These are phyloP conservation scores for Vitis rotundifolia DNA, from an alignment of 164 flowering plant species.

Conservation along the genomic window DNA sequence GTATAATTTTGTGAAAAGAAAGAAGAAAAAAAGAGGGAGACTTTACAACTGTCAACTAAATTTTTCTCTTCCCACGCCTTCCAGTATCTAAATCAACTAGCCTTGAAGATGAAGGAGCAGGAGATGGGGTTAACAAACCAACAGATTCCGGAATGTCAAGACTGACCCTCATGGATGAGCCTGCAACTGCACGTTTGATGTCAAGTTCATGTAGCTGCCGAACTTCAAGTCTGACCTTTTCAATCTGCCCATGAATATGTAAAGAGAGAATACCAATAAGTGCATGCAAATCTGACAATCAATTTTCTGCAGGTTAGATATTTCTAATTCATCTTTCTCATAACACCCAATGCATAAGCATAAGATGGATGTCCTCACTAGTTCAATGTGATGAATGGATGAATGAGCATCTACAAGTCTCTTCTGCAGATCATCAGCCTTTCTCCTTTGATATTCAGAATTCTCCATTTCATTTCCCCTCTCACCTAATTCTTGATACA, in stretches of 20 bases:
- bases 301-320: neutral
- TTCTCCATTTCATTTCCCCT: conserved; percentile 80
- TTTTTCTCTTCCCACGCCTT: conserved; percentile 64
- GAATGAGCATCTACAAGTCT: conserved; percentile 72
- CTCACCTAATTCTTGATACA: conserved; percentile 83
- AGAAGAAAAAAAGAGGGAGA: neutral
- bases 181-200: conserved; percentile 52
- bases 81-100: conserved; percentile 63
- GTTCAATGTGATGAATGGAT: conserved; percentile 76
- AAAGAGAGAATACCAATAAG: neutral
- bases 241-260: conserved; percentile 46
- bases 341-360: neutral
- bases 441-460: conserved; percentile 67
- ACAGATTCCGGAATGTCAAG: conserved; percentile 97
- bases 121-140: conserved; percentile 48
- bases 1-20: too few species aligned
- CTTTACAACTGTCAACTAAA: conserved; percentile 21
- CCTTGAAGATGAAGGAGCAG: conserved; percentile 55
- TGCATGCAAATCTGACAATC: neutral
- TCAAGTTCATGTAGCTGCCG: conserved; percentile 52
- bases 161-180: conserved; percentile 54
- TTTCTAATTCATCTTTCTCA: neutral
- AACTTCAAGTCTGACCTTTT: conserved; percentile 52
- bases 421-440: conserved; percentile 72
- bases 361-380: conserved; percentile 39